These are phyloP conservation scores for Arabis alpina DNA, from an alignment of 345 rosid genomes.

Conservation along the genomic window DNA sequence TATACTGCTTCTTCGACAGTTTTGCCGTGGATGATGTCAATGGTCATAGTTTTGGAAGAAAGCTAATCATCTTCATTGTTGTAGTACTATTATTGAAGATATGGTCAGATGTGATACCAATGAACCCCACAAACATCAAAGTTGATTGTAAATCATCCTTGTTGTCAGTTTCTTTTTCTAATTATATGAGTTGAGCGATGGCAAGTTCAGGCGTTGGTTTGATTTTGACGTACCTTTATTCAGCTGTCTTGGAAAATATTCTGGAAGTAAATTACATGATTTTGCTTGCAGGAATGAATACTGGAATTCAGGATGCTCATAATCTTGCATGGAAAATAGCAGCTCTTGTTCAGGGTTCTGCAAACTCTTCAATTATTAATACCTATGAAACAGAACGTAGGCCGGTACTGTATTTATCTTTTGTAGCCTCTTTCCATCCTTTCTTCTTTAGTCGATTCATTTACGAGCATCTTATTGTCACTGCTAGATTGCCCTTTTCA, in stretches of 20 bases:
- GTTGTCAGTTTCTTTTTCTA: not conserved
- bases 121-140: not conserved
- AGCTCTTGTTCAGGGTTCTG: conserved; percentile 57
- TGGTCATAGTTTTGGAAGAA: conserved; percentile 6
- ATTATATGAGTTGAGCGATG: not conserved
- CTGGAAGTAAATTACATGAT: conserved; percentile 24
- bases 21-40: conserved; percentile 1
- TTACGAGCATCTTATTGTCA: conserved; percentile 27
- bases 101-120: not conserved
- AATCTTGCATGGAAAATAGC: conserved; percentile 98
- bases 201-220: not conserved
- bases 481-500: conserved; percentile 73
- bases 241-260: conserved; percentile 19
- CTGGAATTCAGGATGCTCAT: conserved; percentile 96
- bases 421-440: not conserved
- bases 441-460: conserved; percentile 25
- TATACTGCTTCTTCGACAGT: conserved; percentile 13
- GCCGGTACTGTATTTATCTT: conserved; percentile 64
- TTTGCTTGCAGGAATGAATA: conserved; percentile 80
- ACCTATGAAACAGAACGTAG: conserved; percentile 87
- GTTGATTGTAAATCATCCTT: not conserved
- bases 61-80: not conserved
- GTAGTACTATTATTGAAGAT: not conserved
- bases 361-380: conserved; percentile 65
- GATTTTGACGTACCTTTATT: not conserved